A percentile compares a stretch with the other conserved stretches of the same genome.
Evolutionary conservation across 208 protist species (phyloP).

Genomic region (Tetramitus jugosus): DNA sequence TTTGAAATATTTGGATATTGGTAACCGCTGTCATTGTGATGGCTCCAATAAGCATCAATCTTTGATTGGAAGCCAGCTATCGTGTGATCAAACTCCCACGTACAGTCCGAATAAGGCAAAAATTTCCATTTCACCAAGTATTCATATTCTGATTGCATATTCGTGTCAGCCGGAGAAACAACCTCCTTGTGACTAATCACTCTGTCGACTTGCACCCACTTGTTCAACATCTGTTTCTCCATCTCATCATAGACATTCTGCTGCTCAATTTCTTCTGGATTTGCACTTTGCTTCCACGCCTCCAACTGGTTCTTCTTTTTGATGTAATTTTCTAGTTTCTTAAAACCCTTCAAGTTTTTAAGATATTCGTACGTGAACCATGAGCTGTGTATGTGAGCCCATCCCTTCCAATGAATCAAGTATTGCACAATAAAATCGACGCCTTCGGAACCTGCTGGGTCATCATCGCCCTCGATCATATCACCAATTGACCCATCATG

Average conservation of each 20-base stretch:
- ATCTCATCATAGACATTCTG: background rate
- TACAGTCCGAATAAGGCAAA: constrained; percentile 50
- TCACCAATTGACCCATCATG: no score
- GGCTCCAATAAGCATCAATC: constrained; percentile 26
- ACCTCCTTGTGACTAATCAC: constrained; percentile 8
- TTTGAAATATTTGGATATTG: background rate
- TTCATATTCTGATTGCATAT: no score
- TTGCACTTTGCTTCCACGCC: background rate
- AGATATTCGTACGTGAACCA: constrained; percentile 20
- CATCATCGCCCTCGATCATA: no score
- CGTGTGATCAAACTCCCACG: constrained; percentile 51
- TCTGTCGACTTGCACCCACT: background rate
- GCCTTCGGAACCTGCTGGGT: no score
- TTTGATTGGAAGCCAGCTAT: constrained; percentile 27
- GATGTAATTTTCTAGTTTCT: constrained; percentile 36
- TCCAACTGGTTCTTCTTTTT: background rate
- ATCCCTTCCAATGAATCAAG: constrained; percentile 47
- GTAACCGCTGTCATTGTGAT: background rate
- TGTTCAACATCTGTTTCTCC: constrained; percentile 2
- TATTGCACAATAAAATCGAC: constrained; percentile 35
- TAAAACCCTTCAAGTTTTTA: constrained; percentile 21
- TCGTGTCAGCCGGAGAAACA: background rate
- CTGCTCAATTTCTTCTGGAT: constrained; percentile 7
- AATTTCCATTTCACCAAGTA: constrained; percentile 61
- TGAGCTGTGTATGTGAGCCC: constrained; percentile 47